Percentiles rank a stretch among this genome's conserved stretches.
Conservation (phyloP, 768 basidiomycete species). For the Phylloporus sp. region DNA sequence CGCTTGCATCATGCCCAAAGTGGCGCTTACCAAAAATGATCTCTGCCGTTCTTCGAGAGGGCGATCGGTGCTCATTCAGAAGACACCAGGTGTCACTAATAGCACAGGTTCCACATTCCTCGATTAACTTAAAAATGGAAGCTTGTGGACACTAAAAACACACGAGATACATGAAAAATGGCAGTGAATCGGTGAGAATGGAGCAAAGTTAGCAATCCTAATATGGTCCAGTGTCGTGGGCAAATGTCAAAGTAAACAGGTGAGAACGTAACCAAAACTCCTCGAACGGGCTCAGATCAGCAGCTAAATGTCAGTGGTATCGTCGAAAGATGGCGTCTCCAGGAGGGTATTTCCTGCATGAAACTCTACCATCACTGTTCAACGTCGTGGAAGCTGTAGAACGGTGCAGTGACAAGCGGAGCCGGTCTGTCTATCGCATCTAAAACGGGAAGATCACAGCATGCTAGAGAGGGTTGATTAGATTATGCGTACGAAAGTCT, state of each 20-base stretch:
- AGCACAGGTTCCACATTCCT: background rate
- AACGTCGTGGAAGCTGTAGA: background rate
- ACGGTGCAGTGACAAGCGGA: background rate
- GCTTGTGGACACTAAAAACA: constrained; percentile 2
- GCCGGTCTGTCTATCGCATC: background rate
- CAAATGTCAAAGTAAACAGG: no score
- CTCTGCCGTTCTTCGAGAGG: background rate
- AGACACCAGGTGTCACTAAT: no score
- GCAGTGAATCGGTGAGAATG: background rate
- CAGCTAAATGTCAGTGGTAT: constrained; percentile 13
- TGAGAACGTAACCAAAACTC: background rate
- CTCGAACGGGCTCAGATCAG: background rate
- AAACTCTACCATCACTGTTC: background rate
- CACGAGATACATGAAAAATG: constrained; percentile 2
- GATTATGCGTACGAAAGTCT: background rate
- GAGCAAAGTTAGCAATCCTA: background rate
- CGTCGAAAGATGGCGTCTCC: constrained; percentile 1
- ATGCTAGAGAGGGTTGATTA: constrained; percentile 7
- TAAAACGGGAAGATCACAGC: constrained; percentile 7
- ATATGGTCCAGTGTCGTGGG: no score
- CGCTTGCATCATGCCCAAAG: no score
- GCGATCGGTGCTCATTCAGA: constrained; percentile 9
- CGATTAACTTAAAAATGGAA: background rate
- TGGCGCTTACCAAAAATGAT: background rate
- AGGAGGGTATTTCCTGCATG: constrained; percentile 3